These are phyloP conservation scores for Xylaria hypoxylon DNA, from an alignment of 2,329 filamentous ascomycete genomes.

Conservation along the genomic window DNA sequence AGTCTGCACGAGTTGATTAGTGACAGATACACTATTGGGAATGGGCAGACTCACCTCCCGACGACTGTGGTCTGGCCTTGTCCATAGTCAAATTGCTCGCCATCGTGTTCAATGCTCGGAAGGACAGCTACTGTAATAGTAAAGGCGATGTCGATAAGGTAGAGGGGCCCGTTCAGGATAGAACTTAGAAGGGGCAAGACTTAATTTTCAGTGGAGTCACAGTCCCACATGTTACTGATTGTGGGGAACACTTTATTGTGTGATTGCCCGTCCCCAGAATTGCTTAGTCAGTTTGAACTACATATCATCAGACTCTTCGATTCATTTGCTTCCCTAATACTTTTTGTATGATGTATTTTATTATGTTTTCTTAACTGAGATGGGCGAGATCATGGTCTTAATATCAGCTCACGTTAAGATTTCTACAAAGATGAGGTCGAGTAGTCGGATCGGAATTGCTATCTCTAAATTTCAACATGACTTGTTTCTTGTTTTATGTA, in stretches of 20 bases:
- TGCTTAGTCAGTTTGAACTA: background rate
- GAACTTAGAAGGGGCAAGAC: slow-evolving; percentile 34
- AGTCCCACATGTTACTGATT: background rate
- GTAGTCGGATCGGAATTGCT: background rate
- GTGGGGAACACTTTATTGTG: background rate
- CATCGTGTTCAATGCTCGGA: slow-evolving; percentile 23
- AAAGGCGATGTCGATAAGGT: slow-evolving; percentile 22
- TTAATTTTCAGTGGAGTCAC: slow-evolving; percentile 29
- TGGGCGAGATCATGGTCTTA: too few relatives aligned
- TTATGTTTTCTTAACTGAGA: too few relatives aligned
- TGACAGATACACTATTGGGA: background rate
- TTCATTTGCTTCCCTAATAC: background rate
- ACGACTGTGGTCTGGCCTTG: slow-evolving; percentile 8
- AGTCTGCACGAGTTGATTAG: slow-evolving; percentile 25
- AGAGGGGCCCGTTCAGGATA: slow-evolving; percentile 26
- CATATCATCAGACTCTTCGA: background rate
- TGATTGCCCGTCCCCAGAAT: background rate
- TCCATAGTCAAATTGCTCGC: slow-evolving; percentile 25
- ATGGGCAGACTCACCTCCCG: slow-evolving; percentile 16
- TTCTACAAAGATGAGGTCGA: background rate
- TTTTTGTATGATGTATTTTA: too few relatives aligned
- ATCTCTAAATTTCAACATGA: background rate
- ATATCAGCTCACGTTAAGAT: too few relatives aligned
- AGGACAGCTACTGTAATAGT: slow-evolving; percentile 11
- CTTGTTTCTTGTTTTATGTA: background rate